Conservation (phyloP, 345 rosid species). For the Cardiospermum halicacabum region DNA sequence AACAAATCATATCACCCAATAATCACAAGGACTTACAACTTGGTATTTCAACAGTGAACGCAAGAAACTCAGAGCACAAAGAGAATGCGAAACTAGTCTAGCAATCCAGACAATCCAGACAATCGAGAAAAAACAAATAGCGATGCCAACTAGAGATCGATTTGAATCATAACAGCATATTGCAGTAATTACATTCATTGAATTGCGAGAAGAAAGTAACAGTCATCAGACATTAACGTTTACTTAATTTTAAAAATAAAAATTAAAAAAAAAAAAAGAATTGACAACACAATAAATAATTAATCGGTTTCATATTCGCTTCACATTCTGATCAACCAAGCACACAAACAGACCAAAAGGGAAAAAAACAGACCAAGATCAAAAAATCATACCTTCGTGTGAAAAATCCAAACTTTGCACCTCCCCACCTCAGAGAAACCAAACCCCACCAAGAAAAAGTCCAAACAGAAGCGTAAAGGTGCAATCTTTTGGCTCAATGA, state of each 20-base stretch:
- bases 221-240: background rate
- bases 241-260: background rate
- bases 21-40: background rate
- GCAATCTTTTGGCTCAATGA: background rate
- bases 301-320: background rate
- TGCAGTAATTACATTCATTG: background rate
- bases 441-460: background rate
- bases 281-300: background rate
- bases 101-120: background rate
- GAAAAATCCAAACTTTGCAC: background rate
- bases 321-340: slow-evolving; percentile 5
- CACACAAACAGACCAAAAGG: background rate
- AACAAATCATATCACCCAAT: background rate
- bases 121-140: too few species aligned
- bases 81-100: background rate
- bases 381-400: background rate
- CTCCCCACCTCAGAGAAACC: background rate
- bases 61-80: background rate
- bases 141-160: background rate
- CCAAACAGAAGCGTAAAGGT: background rate
- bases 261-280: background rate
- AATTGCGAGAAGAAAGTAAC: slow-evolving; percentile 2
- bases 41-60: background rate
- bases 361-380: slow-evolving; percentile 6
- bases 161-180: background rate